Conservation (phyloP, 352 stramenopile genomes). For the Pythium plurisporium region DNA sequence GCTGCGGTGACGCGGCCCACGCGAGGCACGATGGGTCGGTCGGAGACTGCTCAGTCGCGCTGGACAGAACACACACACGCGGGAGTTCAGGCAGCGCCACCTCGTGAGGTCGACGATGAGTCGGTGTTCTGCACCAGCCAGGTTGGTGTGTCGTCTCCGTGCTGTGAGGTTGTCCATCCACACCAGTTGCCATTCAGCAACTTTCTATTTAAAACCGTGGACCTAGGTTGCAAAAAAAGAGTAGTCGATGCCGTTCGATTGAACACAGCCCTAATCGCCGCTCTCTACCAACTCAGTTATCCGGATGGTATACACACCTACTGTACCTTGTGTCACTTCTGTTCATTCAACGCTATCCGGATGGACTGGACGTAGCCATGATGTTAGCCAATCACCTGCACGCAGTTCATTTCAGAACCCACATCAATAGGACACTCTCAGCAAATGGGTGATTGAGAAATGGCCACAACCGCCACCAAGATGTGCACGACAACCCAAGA, state of each 20-base stretch:
- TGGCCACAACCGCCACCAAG: no score
- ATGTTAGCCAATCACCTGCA: conserved; percentile 15
- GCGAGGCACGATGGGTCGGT: background rate
- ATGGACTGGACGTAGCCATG: conserved; percentile 7
- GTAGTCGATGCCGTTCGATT: no score
- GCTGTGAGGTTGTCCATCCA: no score
- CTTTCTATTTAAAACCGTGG: no score
- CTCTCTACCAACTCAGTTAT: conserved; percentile 13
- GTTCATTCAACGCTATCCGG: conserved; percentile 6
- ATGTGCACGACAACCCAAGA: no score
- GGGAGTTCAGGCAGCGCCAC: no score
- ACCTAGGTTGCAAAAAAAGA: no score
- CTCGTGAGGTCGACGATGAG: no score
- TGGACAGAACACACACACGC: background rate
- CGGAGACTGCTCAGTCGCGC: background rate
- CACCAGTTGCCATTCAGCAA: no score
- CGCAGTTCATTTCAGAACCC: background rate
- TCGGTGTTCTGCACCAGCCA: background rate
- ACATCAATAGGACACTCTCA: no score
- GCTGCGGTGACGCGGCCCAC: background rate
- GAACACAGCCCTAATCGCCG: conserved; percentile 14
- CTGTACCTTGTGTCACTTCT: background rate
- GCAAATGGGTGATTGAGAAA: no score
- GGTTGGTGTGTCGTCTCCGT: background rate
- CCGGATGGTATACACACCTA: conserved; percentile 1